Base-by-base conservation (phyloP, 352 stramenopile species). In the Globisporangium abappressorium region DNA sequence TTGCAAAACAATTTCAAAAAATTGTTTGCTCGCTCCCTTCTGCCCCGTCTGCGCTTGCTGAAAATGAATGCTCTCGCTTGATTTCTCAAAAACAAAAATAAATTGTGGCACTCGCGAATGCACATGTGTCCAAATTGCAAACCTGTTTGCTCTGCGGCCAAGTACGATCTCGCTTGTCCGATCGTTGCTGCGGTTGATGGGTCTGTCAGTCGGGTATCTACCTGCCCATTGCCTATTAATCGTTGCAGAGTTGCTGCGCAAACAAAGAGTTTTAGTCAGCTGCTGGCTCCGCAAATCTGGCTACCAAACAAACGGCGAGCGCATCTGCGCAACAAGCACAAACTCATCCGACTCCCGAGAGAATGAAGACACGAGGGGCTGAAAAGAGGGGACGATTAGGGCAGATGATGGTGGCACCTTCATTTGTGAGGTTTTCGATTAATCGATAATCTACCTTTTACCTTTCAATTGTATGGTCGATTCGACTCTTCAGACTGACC, bases 41-140 rank as follows among this genome's bases (percentile, higher is more conserved):
- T 53, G 57, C 5, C 57, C 51, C 57, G 36, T 63, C 57, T 63
- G 57, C 57, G n/a, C 34, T 36, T 9, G 34, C 57, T 20, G 36
- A 47, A 47, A 8, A 15, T 15, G 33, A n/a, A 12, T 43, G 8
- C 36, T 62, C 34, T 62, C 14, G 26, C 53, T 63, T 54, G 36
- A 54, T 51, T 33, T 26, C 14, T 28, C 5, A 41, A 38, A 8
- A 38, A 11, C 6, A 30, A 5, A n/a, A n/a, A n/a, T n/a, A n/a
- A n/a, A n/a, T 30, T 30, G 28, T 3, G 28, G 28, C 28, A 30
- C 2, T 30, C 28, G 28, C 28, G 28, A 3, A 30, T 30, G 2
- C 28, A 2, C 2, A 30, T 30, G n/a, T n/a, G n/a, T n/a, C n/a
- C n/a, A 30, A 0, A 30, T 30, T 30, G 28, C 1, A 30, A 30